Conservation (phyloP, 495 filamentous ascomycete genomes). For the Hypomontagnella monticulosa region DNA sequence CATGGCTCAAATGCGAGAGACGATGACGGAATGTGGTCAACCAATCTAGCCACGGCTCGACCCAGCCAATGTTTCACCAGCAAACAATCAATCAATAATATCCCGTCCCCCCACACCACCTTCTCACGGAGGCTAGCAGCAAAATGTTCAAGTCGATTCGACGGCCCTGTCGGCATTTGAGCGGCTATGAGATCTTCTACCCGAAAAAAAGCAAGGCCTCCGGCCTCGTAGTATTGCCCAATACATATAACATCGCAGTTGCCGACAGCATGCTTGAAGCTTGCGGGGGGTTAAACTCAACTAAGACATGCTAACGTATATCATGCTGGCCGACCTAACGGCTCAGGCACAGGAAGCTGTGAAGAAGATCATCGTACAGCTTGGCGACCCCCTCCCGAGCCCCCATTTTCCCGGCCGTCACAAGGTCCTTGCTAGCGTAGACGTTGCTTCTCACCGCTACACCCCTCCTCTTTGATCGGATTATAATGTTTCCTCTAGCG, state of each 20-base stretch:
- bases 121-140: slow-evolving; percentile 21
- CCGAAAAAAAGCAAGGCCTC: slow-evolving; percentile 17
- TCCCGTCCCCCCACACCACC: slow-evolving; percentile 35
- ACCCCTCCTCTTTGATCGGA: slow-evolving; percentile 18
- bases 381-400: slow-evolving; percentile 12
- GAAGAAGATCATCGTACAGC: slow-evolving; percentile 16
- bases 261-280: slow-evolving; percentile 9
- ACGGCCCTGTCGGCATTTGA: slow-evolving; percentile 40
- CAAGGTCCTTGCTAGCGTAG: slow-evolving; percentile 2
- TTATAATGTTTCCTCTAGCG: slow-evolving; percentile 19
- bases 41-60: slow-evolving; percentile 27
- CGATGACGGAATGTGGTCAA: slow-evolving; percentile 32
- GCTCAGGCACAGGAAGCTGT: slow-evolving; percentile 14
- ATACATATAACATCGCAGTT: slow-evolving; percentile 10
- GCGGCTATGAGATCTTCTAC: slow-evolving; percentile 29
- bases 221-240: neutral
- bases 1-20: slow-evolving; percentile 23
- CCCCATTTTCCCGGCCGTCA: slow-evolving; percentile 32
- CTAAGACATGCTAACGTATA: slow-evolving; percentile 23
- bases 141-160: slow-evolving; percentile 27
- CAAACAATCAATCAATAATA: slow-evolving; percentile 33
- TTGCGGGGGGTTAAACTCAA: slow-evolving; percentile 22
- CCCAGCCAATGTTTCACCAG: slow-evolving; percentile 34
- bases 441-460: slow-evolving; percentile 24
- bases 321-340: slow-evolving; percentile 1